These are phyloP conservation scores for Nakaseomyces bracarensis DNA, from an alignment of 1,139 yeast species.

Conservation along the genomic window DNA sequence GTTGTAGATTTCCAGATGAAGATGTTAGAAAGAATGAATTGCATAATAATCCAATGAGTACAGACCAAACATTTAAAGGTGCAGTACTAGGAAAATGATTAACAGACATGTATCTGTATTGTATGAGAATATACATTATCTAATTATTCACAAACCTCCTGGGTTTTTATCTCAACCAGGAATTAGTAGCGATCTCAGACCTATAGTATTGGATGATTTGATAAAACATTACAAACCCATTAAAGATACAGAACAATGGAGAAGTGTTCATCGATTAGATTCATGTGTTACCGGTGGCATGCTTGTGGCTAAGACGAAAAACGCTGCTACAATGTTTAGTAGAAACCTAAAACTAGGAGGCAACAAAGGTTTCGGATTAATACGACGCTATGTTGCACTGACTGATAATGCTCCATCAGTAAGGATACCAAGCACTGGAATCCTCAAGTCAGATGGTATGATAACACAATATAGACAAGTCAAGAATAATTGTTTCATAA, in stretches of 20 bases:
- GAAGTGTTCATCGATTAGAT: slow-evolving; percentile 34
- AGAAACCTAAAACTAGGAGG: slow-evolving; percentile 31
- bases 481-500: slow-evolving; percentile 23
- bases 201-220: background rate
- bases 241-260: slow-evolving; percentile 12
- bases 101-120: background rate
- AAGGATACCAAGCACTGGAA: background rate
- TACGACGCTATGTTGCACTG: slow-evolving; percentile 27
- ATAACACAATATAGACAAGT: slow-evolving; percentile 18
- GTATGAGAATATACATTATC: slow-evolving; percentile 10
- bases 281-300: slow-evolving; percentile 36
- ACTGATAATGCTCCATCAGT: slow-evolving; percentile 9
- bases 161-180: slow-evolving; percentile 11
- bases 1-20: no score
- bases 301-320: slow-evolving; percentile 30
- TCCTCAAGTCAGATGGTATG: slow-evolving; percentile 13
- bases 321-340: slow-evolving; percentile 30
- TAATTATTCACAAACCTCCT: slow-evolving; percentile 10
- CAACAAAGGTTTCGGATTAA: slow-evolving; percentile 29
- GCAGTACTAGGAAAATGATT: no score
- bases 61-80: no score
- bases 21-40: background rate
- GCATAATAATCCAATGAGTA: background rate
- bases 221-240: no score
- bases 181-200: background rate